Evolutionary conservation across 345 rosid genomes (phyloP).

Genomic region (Dovyalis caffra): DNA sequence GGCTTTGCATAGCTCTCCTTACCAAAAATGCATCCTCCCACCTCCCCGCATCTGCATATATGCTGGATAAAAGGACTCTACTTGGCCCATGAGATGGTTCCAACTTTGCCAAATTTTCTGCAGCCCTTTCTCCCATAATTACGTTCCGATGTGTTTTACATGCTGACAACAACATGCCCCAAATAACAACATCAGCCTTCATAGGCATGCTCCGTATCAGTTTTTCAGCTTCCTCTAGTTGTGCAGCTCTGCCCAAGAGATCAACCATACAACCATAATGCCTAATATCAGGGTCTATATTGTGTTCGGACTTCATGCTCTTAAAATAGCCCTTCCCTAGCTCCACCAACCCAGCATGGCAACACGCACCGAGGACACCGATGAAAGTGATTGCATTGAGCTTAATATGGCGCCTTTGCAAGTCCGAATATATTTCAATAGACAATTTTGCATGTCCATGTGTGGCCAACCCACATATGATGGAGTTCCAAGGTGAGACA

Average conservation of each 20-base stretch:
- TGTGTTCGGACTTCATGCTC: constrained; percentile 49
- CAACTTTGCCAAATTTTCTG: constrained; percentile 46
- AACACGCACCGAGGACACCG: constrained; percentile 74
- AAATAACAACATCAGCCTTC: constrained; percentile 69
- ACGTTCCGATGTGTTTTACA: constrained; percentile 58
- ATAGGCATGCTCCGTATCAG: constrained; percentile 65
- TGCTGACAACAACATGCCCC: constrained; percentile 75
- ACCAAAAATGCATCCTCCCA: constrained; percentile 70
- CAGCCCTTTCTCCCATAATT: constrained; percentile 67
- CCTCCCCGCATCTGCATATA: constrained; percentile 82
- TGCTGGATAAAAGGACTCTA: constrained; percentile 62
- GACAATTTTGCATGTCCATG: constrained; percentile 65
- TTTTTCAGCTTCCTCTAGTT: constrained; percentile 59
- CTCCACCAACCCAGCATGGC: constrained; percentile 68
- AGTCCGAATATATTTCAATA: constrained; percentile 50
- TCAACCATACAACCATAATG: constrained; percentile 76
- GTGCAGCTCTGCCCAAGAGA: constrained; percentile 71
- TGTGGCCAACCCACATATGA: constrained; percentile 69
- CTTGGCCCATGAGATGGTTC: constrained; percentile 65
- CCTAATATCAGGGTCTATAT: constrained; percentile 58
- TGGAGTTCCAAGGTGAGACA: constrained; percentile 85
- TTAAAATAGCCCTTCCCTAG: constrained; percentile 52
- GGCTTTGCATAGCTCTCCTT: constrained; percentile 45
- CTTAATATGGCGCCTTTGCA: constrained; percentile 43
- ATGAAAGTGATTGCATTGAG: constrained; percentile 68